These are phyloP conservation scores for Pseudoscleropodium purum DNA, from an alignment of 225 moss, liverwort and hornwort genomes.

Conservation along the genomic window DNA sequence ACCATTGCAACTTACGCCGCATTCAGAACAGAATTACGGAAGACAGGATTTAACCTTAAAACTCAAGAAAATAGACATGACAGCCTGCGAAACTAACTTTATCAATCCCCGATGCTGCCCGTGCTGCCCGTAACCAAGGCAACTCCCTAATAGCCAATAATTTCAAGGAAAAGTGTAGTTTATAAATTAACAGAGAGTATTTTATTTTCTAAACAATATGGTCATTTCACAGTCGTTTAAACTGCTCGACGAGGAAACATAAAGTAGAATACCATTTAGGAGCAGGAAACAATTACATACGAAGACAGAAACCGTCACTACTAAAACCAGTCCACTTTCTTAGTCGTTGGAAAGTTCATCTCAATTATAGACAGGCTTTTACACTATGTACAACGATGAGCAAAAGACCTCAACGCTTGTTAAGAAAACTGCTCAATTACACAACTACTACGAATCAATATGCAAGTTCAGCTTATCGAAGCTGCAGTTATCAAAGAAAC, in stretches of 20 bases:
- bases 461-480: not conserved
- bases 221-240: not conserved
- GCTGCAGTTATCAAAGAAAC: not conserved
- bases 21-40: not conserved
- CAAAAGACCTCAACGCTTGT: not conserved
- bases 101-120: not conserved
- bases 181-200: not conserved
- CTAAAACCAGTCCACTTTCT: not conserved
- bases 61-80: not conserved
- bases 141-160: not conserved
- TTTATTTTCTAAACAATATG: not conserved
- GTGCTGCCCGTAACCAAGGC: not conserved
- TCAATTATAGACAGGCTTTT: not conserved
- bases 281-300: not conserved
- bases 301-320: not conserved
- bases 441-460: not conserved
- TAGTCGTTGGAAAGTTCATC: not conserved
- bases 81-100: not conserved
- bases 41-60: not conserved
- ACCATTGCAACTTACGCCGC: not conserved
- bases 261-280: not conserved
- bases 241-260: not conserved
- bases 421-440: not conserved
- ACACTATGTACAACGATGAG: not conserved
- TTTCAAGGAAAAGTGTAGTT: not conserved